Evolutionary conservation across 805 yeast genomes (phyloP), one percentile per base, ranked within the genome.

Genomic region (Yamadazyma olivae): DNA sequence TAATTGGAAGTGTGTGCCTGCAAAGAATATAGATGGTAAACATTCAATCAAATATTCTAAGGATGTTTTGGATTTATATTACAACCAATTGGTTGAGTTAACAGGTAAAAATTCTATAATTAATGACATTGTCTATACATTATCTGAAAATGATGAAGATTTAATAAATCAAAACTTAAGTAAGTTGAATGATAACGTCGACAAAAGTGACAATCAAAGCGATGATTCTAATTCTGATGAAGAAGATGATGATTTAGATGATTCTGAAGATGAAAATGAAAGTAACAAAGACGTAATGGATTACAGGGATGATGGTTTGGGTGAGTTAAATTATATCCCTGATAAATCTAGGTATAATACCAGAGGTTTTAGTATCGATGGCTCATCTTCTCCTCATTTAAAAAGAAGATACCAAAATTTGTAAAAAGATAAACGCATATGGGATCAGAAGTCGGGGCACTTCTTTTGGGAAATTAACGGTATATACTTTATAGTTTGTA

Each of bases 1-100:
- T 7, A 77, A 80, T 40, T 91, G 93, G 77, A 69, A 57, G 33
- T 59, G 69, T 28, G 53, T 67, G n/a, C 74, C 74, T 1, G 63
- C 64, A 4, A 63, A 59, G 38, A 63, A 53, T 20, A 30, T 52
- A 5, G 51, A 42, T 38, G 43, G 41, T 31, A 31, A 35, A 32
- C 38, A 49, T 13, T 40, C 44, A 23, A 65, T 67, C 25, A 51
- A 50, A 32, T 53, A 57, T 40, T 59, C 63, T 20, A 61, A 61
- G 33, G 66, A 63, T 27, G 70, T 67, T 8, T 53, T 67, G 31
- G 62, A 56, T 29, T 50, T 67, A 33, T 67, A 67, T 43, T 67
- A 67, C 39, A 36, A 46, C 23, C 72, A 67, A 39, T 53, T 67
- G 40, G 59, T 67, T 28, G 61, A 56, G 26, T 49, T 67, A 23